A percentile compares a stretch with the other conserved stretches of the same genome.
These are phyloP conservation scores for Jimgerdemannia lactiflua DNA, from an alignment of 192 early-diverging fungal species.

Conservation along the genomic window DNA sequence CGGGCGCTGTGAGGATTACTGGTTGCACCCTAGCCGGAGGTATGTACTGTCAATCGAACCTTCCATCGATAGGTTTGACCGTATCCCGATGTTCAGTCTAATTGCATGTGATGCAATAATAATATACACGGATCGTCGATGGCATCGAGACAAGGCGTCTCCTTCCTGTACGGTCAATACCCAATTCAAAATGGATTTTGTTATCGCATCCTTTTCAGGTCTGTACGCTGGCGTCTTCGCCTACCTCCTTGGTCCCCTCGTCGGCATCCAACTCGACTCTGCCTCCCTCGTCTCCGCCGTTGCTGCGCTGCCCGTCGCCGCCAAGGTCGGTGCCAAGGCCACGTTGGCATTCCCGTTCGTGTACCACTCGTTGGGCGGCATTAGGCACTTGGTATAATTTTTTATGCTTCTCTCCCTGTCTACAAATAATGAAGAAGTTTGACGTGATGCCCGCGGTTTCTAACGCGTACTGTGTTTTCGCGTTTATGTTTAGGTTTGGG, in stretches of 20 bases:
- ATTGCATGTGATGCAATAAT: constrained; percentile 16
- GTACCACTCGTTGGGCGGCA: constrained; percentile 84
- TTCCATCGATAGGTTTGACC: not conserved
- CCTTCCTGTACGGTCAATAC: not conserved
- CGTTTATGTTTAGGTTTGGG: constrained; percentile 63
- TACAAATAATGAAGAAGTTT: no score
- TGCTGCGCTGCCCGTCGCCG: constrained; percentile 63
- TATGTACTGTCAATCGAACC: constrained; percentile 30
- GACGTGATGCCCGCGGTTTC: no score
- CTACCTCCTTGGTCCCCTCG: constrained; percentile 62
- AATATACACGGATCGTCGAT: constrained; percentile 18
- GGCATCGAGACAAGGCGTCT: not conserved
- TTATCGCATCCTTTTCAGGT: constrained; percentile 16
- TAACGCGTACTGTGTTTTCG: no score
- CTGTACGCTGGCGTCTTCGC: constrained; percentile 68
- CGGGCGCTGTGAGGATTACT: constrained; percentile 69
- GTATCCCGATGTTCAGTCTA: not conserved
- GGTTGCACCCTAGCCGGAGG: constrained; percentile 67
- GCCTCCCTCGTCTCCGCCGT: constrained; percentile 62
- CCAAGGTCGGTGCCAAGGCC: constrained; percentile 71
- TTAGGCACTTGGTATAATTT: constrained; percentile 79
- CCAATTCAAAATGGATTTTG: not conserved
- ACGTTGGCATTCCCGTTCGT: constrained; percentile 67
- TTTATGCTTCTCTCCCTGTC: not conserved
- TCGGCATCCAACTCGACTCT: constrained; percentile 62